Percentiles rank a stretch among this genome's conserved stretches.
These are phyloP conservation scores for Boletus barrowsii DNA, from an alignment of 768 basidiomycete genomes.

Conservation along the genomic window DNA sequence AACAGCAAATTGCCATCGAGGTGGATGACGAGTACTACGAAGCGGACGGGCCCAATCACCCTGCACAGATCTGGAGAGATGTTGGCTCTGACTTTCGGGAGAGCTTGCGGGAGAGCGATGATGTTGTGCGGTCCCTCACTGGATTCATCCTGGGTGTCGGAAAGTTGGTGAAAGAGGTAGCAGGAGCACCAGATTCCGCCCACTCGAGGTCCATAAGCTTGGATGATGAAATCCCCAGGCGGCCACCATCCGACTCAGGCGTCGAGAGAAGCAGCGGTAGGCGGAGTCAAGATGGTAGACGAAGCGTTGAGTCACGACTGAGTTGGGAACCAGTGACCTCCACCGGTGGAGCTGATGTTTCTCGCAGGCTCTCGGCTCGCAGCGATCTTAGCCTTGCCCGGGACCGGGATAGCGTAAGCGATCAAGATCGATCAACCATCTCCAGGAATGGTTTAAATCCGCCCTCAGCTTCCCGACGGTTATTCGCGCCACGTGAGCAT, in stretches of 20 bases:
- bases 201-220: conserved; percentile 53
- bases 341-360: conserved; percentile 21
- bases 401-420: conserved; percentile 25
- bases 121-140: conserved; percentile 73
- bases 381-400: conserved; percentile 19
- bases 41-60: conserved; percentile 30
- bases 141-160: conserved; percentile 75
- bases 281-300: conserved; percentile 54
- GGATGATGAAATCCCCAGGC: conserved; percentile 44
- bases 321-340: conserved; percentile 41
- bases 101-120: conserved; percentile 68
- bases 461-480: conserved; percentile 43
- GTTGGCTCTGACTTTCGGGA: conserved; percentile 75
- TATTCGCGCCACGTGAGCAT: conserved; percentile 58
- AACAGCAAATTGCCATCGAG: conserved; percentile 74
- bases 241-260: conserved; percentile 33
- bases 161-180: conserved; percentile 59
- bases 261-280: conserved; percentile 40
- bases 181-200: conserved; percentile 30
- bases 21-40: conserved; percentile 46
- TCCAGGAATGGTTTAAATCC: conserved; percentile 20
- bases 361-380: conserved; percentile 26
- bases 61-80: conserved; percentile 61
- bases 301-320: conserved; percentile 47
- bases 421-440: conserved; percentile 26